Base-by-base conservation (phyloP, 2,329 filamentous ascomycete genomes). In the Mollisiaceae sp. region DNA sequence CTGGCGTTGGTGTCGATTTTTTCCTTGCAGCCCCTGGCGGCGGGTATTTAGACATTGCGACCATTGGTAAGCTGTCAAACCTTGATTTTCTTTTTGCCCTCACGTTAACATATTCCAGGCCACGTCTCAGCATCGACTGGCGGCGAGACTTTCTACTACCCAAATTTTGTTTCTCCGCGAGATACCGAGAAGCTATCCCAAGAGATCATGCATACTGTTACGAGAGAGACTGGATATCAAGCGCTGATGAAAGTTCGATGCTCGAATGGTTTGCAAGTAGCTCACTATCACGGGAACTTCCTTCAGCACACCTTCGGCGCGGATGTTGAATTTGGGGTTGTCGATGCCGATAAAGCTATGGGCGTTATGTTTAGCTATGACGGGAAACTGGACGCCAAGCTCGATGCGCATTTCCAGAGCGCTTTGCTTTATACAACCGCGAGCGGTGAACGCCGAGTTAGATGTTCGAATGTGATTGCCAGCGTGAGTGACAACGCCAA, bases 211-310 rank as follows among this genome's bases (percentile, higher is more conserved):
- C 94, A 97, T 75, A 89, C 92, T 0, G 88, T 97, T 36, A 93
- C 89, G 2, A 86, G 95, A 68, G 94, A 97, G 77, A 97, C 94
- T 56, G 95, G 95, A 24, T 98, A 92, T 81, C 94, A 97, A 79
- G 93, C 93, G 22, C 82, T 99, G 72, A 96, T 99, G 92, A 99
- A 99, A 82, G 94, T 99, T 65, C 91, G 95, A 68, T 99, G 95
- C 81, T 97, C 94, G 20, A 99, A 97, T 73, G 95, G 95, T 20
- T 83, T 99, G 60, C 95, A 99, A 77, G 91, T 99, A 18, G 89
- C 92, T 18, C 87, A 88, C n/a, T 99, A 99, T 75, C 93, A 97
- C 74, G 95, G 95, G 71, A 97, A 97, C 79, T 99, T 98, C 76
- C 86, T 96, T 59, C 95, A 99, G 75, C 93, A 97, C 79, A 95